phyloP scores from a whole-genome alignment of 306 rosid genomes.

The Cucumis sativus region Cucumber_9930_V3 NC_026660.2:9546001-9546500 shows the following conservation, averaged over 20 bases:
- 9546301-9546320: slow-evolving; percentile 55
- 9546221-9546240: slow-evolving; percentile 24
- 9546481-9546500: neutral
- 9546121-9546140: neutral
- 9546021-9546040: neutral
- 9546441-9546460: neutral
- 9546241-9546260: slow-evolving; percentile 81
- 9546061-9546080: slow-evolving; percentile 1
- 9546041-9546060: neutral
- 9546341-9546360: slow-evolving; percentile 31
- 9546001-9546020: neutral
- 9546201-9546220: neutral
- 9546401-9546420: slow-evolving; percentile 57
- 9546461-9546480: neutral
- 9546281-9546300: slow-evolving; percentile 43
- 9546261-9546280: slow-evolving; percentile 81
- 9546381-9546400: slow-evolving; percentile 69
- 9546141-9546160: slow-evolving; percentile 1
- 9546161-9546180: neutral
- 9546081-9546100: neutral
- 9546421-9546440: slow-evolving; percentile 30
- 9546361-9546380: slow-evolving; percentile 64
- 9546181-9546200: neutral
- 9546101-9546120: neutral
- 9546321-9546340: slow-evolving; percentile 7